These are phyloP conservation scores for Chaetomium olivaceum DNA, from an alignment of 2,329 filamentous ascomycete species.

Conservation along the genomic window DNA sequence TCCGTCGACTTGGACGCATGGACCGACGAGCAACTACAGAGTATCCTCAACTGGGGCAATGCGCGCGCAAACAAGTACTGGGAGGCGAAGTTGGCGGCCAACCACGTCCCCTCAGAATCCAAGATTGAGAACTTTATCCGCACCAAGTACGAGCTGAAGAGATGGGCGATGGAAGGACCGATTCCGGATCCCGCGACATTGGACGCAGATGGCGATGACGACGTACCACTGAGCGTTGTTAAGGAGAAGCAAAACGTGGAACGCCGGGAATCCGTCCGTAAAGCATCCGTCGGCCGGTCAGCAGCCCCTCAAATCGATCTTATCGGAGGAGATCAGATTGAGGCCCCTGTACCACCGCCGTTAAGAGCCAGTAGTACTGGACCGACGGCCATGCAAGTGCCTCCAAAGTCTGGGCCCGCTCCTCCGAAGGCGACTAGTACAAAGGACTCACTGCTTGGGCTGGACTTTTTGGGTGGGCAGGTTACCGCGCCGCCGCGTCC, in stretches of 20 bases:
- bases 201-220: conserved; percentile 82
- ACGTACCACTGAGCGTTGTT: conserved; percentile 65
- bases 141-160: conserved; percentile 97
- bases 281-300: conserved; percentile 55
- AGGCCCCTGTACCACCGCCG: conserved; percentile 41
- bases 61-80: conserved; percentile 97
- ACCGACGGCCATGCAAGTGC: conserved; percentile 58
- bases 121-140: conserved; percentile 99
- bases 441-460: conserved; percentile 85
- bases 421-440: conserved; percentile 69
- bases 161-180: conserved; percentile 98
- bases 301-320: conserved; percentile 65
- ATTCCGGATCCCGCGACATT: conserved; percentile 91
- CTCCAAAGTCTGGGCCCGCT: conserved; percentile 63
- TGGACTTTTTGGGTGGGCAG: conserved; percentile 84
- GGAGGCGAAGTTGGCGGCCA: conserved; percentile 89
- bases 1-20: conserved; percentile 97
- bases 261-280: conserved; percentile 59
- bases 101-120: conserved; percentile 89
- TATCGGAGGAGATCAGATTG: conserved; percentile 70
- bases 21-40: conserved; percentile 97
- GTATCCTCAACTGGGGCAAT: conserved; percentile 94
- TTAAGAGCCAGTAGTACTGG: conserved; percentile 74
- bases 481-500: conserved; percentile 72
- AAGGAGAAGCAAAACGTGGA: conserved; percentile 67